Evolutionary conservation across 352 stramenopile species (phyloP), one percentile per base, ranked within the genome.

Genomic region (Thalassiosira exigua): DNA sequence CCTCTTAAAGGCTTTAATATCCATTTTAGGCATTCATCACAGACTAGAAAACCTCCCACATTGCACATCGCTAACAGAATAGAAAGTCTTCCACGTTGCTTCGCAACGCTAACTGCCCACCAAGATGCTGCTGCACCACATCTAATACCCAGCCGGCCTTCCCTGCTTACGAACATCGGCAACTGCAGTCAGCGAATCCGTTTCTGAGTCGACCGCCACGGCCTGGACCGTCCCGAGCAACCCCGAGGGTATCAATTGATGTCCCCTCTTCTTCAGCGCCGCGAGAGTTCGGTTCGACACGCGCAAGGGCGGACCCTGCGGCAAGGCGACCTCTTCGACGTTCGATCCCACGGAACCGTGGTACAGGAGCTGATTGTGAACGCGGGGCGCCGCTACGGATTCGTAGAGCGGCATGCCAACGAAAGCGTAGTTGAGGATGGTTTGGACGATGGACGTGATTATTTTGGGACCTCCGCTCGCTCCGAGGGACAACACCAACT

Each of bases 291-390:
- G 30, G 21, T 85, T 39, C 17, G 74, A 61, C 14, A 89, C 32
- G 24, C 61, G 32, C 41, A 88, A 69, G n/a, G 24, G 41, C 22
- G 70, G 72, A 27, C 76, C 80, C 42, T 83, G 54, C 12, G 46
- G 41, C 29, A 56, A 50, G 26, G 58, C 64, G 1, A 72, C 57
- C 48, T 80, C 56, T 21, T 75, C 72, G 30, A 69, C 21, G 50
- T 51, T 70, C 3, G 36, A 67, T 50, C 77, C 75, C 39, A 29
- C 53, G 19, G 57, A 33, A 32, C 76, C 79, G 53, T 91, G 82
- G 69, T 91, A 90, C 0, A 94, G 32, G 0, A 93, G 59, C 50
- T 94, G 89, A 59, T 92, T 76, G 57, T 94, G 89, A 27, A 94
- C 54, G 4, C 89, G 80, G 24, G 89, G 70, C 22, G 65, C 48